These are phyloP conservation scores for Quercus variabilis DNA, from an alignment of 306 rosid genomes.

Conservation along the genomic window DNA sequence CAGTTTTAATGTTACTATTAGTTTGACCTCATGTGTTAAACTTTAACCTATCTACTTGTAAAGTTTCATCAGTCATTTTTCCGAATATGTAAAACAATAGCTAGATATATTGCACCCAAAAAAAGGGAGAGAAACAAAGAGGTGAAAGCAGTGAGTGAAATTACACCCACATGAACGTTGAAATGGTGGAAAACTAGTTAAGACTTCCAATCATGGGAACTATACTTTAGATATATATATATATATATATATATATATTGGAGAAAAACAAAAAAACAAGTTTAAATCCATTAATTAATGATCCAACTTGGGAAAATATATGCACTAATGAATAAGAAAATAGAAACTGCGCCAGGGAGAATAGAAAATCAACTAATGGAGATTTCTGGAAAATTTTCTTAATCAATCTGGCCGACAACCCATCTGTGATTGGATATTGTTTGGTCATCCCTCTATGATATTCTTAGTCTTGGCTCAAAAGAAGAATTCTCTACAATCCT, in stretches of 20 bases:
- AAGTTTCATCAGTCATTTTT: background rate
- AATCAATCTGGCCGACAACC: conserved; percentile 23
- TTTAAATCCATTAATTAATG: background rate
- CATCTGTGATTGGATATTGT: conserved; percentile 11
- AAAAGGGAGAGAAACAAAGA: too few species aligned
- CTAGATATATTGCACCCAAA: too few species aligned
- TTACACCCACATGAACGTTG: background rate
- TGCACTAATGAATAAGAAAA: background rate
- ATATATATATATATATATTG: too few species aligned
- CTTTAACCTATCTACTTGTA: background rate
- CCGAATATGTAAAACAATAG: background rate
- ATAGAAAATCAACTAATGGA: background rate
- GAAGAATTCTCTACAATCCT: background rate
- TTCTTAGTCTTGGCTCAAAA: background rate
- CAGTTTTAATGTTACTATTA: background rate
- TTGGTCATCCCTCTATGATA: conserved; percentile 8
- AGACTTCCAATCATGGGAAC: background rate
- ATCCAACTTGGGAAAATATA: background rate
- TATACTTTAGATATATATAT: background rate
- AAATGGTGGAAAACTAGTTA: conserved; percentile 1
- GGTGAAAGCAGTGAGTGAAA: too few species aligned
- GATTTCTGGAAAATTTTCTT: background rate
- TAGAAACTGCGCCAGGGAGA: background rate
- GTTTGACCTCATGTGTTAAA: background rate
- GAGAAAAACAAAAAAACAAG: background rate